Conservation (phyloP, 202 grass and related monocot genomes). For the Saccharum hybrid region DNA sequence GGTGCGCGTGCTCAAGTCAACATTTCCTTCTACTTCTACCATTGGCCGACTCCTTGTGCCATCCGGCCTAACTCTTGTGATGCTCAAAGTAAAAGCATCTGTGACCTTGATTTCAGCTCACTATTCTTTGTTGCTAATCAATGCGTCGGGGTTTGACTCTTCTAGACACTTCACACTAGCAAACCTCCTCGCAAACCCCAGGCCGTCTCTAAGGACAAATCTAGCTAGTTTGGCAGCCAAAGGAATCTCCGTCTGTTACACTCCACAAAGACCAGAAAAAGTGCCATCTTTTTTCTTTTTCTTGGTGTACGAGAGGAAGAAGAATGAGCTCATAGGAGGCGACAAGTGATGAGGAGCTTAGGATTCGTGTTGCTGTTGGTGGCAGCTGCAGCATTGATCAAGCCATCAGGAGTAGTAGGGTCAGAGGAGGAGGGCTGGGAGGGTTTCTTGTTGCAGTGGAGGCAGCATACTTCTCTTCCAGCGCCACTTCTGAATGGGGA, state of each 20-base stretch:
- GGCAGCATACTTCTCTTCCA: slow-evolving; percentile 15
- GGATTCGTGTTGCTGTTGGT: slow-evolving; percentile 38
- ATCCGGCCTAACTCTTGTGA: slow-evolving; percentile 41
- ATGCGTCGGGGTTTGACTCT: slow-evolving; percentile 41
- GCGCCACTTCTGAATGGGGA: slow-evolving; percentile 36
- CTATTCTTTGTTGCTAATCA: slow-evolving; percentile 21
- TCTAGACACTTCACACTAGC: slow-evolving; percentile 36
- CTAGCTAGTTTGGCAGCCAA: slow-evolving; percentile 30
- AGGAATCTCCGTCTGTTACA: slow-evolving; percentile 9
- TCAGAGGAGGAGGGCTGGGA: background rate
- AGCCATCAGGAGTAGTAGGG: background rate
- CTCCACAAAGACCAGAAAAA: background rate
- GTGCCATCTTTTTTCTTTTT: background rate
- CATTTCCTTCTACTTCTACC: slow-evolving; percentile 26
- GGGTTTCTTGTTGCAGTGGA: slow-evolving; percentile 25
- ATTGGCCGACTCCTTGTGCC: slow-evolving; percentile 21
- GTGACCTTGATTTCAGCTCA: slow-evolving; percentile 31
- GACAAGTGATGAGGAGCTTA: slow-evolving; percentile 6
- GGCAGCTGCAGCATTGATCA: slow-evolving; percentile 25
- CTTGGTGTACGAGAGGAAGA: slow-evolving; percentile 4
- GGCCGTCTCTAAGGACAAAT: slow-evolving; percentile 22
- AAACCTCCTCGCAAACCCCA: slow-evolving; percentile 9
- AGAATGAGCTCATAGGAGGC: slow-evolving; percentile 30
- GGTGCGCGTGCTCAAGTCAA: slow-evolving; percentile 36
- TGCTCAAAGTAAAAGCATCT: slow-evolving; percentile 41